Evolutionary conservation across 805 yeast genomes (phyloP), one percentile per base, ranked within the genome.

Genomic region (Tetrapisispora arboricola): DNA sequence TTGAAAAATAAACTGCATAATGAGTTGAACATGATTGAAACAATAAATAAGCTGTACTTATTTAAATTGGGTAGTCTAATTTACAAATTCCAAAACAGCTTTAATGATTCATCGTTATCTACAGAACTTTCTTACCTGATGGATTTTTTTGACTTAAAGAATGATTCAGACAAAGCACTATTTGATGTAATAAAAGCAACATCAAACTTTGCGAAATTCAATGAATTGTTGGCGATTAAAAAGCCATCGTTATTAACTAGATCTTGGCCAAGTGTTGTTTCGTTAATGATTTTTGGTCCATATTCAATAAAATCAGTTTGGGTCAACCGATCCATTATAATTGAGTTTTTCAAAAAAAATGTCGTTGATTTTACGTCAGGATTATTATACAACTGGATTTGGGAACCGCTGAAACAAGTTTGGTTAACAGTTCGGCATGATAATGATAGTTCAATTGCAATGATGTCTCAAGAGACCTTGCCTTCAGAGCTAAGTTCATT

Each of bases 351-450:
- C 33, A 63, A 66, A 38, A 65, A 67, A 38, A 80, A 81, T 40
- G 55, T 85, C 6, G 58, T 78, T 13, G 84, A 78, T n/a, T 80
- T 94, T 0, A 53, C 69, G 1, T 53, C 55, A 22, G 85, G 90
- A 4, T 80, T 88, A 50, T 73, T 79, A 67, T 61, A 68, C 25
- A 86, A 88, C 57, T 90, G 98, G 97, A 72, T 90, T 3, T 64
- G 85, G 31, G 72, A 72, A 35, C 98, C 97, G 1, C 54, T 84
- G 16, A 65, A 67, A 32, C 79, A 83, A 50, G 79, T 90, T 47
- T 64, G 85, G 48, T 71, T 75, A 36, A 86, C 94, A 0, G 78
- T 90, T n/a, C 71, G 92, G 39, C 92, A 84, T 58, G 96, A 88
- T 55, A 81, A 82, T 13, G 67, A 70, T 28, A 74, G 80, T 1